A percentile compares a stretch with the other conserved stretches of the same genome.
Conservation (phyloP, 441 rosid species). For the Brassica hybrid region DNA sequence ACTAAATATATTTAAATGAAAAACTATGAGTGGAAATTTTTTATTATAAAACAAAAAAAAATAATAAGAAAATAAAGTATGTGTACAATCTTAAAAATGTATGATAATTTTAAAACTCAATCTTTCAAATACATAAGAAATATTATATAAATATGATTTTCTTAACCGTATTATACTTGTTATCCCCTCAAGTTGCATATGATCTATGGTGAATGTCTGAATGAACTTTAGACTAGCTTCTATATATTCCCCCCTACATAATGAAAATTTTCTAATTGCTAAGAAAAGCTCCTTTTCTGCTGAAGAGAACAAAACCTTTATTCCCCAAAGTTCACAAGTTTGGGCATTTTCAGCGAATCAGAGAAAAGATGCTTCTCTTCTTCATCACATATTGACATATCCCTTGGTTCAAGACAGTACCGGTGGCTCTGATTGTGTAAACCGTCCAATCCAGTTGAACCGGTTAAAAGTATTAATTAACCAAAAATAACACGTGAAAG, state of each 20-base stretch:
- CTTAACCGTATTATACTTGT: background rate
- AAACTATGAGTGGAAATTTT: background rate
- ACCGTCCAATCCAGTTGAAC: no score
- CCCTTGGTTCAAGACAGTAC: background rate
- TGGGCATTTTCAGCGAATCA: constrained; percentile 39
- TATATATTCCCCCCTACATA: constrained; percentile 23
- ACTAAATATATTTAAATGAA: background rate
- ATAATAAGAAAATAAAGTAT: background rate
- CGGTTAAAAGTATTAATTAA: constrained; percentile 10
- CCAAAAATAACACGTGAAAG: constrained; percentile 19
- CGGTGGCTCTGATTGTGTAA: no score
- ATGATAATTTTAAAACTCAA: background rate
- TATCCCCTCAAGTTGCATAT: constrained; percentile 13
- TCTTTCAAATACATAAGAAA: background rate
- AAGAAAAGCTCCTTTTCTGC: constrained; percentile 29
- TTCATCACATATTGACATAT: constrained; percentile 17
- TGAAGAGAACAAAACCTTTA: constrained; percentile 39
- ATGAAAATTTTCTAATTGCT: constrained; percentile 16
- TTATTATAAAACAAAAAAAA: background rate
- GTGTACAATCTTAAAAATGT: background rate
- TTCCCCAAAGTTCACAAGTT: constrained; percentile 36
- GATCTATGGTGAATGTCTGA: no score
- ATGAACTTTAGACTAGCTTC: no score
- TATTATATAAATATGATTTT: background rate
- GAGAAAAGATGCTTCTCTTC: constrained; percentile 35